Base-by-base conservation (phyloP, 2,329 filamentous ascomycete species). In the Talaromyces sp. region DNA sequence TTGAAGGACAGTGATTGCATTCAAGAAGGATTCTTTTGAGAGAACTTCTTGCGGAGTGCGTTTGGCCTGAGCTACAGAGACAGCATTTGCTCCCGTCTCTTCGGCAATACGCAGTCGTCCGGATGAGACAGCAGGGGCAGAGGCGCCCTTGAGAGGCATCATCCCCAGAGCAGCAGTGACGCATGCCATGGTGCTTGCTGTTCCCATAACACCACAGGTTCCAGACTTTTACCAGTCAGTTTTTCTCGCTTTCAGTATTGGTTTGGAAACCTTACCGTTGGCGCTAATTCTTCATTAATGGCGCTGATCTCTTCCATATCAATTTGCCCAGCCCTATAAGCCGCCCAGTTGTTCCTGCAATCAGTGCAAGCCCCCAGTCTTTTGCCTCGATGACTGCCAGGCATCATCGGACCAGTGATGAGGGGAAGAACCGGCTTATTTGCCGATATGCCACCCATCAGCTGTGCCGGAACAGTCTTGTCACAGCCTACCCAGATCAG, bases 361-460 rank as follows among this genome's bases (percentile, higher is more conserved):
- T 91, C 88, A 0, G 88, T 91, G 63, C 88, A 91, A 6, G 88
- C 88, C 1, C 88, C 88, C 1, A 91, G 82, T 0, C 88, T 76
- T 1, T 79, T 77, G 0, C 88, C 88, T 12, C 80, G 78, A 63
- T 88, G 83, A 43, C 83, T 88, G 0, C 88, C 88, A 0, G 88
- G 87, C 83, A 90, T 85, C 87, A 91, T 91, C 0, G 88, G 88
- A 0, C 88, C 88, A 0, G 88, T 90, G 0, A 90, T 82, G 0
- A 91, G 75, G 26, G 86, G 87, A 1, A 91, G 68, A 1, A 89
- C 81, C 0, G 88, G 87, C 67, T 90, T 90, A 64, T 90, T 89
- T 0, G 88, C 88, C 0, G 87, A 90, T 17, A 91, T 87, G 0
- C 84, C 88, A 1, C 88, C 88, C 88, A 91, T 91, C 1, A 91